Conservation (phyloP, 257 asterid species). For the Salvia hispanica region DNA sequence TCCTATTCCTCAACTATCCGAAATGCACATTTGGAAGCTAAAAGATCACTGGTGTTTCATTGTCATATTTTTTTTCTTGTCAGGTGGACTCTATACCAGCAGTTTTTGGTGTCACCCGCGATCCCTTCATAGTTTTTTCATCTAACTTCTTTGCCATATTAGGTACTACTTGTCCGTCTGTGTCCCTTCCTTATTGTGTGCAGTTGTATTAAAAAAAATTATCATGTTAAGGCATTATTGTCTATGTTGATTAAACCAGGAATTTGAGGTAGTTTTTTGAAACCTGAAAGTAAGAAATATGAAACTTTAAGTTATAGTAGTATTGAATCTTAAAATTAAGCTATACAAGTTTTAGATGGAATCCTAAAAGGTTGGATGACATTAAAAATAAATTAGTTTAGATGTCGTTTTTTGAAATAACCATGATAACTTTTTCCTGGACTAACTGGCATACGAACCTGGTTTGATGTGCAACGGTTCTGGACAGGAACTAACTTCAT, state of each 20-base stretch:
- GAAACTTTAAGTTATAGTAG: background rate
- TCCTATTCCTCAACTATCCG: conserved; percentile 27
- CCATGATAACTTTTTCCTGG: conserved; percentile 20
- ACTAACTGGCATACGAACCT: conserved; percentile 8
- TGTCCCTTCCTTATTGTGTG: conserved; percentile 22
- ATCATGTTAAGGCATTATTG: conserved; percentile 16
- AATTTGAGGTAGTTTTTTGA: background rate
- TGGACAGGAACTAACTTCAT: conserved; percentile 8
- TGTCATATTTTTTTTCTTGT: conserved; percentile 29
- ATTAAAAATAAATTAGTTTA: conserved; percentile 7
- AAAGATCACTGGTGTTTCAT: conserved; percentile 13
- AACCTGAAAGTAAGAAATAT: background rate
- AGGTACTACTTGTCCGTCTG: conserved; percentile 49
- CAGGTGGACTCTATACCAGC: conserved; percentile 99
- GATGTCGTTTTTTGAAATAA: conserved; percentile 10
- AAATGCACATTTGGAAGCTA: conserved; percentile 29
- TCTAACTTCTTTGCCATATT: conserved; percentile 95
- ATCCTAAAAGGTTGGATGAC: background rate
- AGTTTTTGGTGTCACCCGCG: conserved; percentile 93
- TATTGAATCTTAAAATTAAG: background rate
- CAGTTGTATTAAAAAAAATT: background rate
- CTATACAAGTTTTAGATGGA: background rate
- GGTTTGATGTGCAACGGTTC: conserved; percentile 1
- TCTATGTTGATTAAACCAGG: conserved; percentile 15
- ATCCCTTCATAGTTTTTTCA: conserved; percentile 78